Base-by-base conservation (phyloP, 306 rosid species). In the Inga laurina region DNA sequence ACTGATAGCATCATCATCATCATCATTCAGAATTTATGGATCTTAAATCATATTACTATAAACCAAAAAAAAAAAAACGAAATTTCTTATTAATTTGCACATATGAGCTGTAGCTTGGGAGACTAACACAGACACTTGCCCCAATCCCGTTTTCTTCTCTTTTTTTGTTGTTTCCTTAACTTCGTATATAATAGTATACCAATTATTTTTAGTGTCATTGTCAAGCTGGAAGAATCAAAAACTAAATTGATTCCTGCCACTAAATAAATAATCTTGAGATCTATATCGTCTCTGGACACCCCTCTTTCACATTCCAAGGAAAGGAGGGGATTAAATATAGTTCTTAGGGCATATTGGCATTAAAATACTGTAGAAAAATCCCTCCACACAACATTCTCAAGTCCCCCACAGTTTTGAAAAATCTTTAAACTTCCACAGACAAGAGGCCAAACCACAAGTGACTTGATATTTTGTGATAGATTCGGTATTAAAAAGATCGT, bases 391-490 rank as follows among this genome's bases (percentile, higher is more conserved):
- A 88, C 86, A 83, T 89, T 88, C 87, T 83, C 27, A 75, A 77
- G 82, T 77, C 56, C 88, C 91, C 88, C 91, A 86, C 85, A 48
- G 84, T 76, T 77, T 78, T 82, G 80, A 62, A 84, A 81, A 81
- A 84, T 77, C 68, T 48, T 77, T 84, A 89, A 91, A 84, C 81
- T 88, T 89, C 87, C 82, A 81, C 51, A 82, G 64, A 87, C 80
- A 74, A 86, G 82, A 82, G 88, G 88, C 90, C 89, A 85, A 72
- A 34, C 82, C 81, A 79, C 72, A 87, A 82, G 46, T 82, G 84
- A 79, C 49, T 59, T 80, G 49, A 81, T 51, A 67, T 79, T 79
- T 78, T 82, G 12, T 79, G 82, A 79, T 82, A 83, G 88, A 85
- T 81, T 79, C 89, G 83, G 78, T 70, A 69, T 79, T 52, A 83